A percentile compares a stretch with the other conserved stretches of the same genome.
Evolutionary conservation across 2,329 filamentous ascomycete species (phyloP).

Genomic region (Cordyceps cicadae): DNA sequence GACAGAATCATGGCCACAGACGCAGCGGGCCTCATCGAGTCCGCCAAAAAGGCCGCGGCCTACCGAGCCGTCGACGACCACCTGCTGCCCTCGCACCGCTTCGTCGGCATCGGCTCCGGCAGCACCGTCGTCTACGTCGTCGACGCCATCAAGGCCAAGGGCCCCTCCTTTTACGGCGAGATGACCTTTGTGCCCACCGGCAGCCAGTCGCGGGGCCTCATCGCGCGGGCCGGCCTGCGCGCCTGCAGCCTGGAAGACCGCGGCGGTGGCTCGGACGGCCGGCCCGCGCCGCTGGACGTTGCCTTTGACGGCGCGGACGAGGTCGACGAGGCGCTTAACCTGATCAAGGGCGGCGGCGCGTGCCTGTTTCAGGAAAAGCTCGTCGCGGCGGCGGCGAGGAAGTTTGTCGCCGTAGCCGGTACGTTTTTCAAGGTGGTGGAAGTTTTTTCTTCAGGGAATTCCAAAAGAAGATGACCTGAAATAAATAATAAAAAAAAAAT

Average conservation of each 20-base stretch:
- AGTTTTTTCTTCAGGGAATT: too few relatives aligned
- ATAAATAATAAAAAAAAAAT: too few relatives aligned
- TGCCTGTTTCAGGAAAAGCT: constrained; percentile 98
- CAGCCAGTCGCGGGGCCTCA: constrained; percentile 80
- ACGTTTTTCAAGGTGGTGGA: too few relatives aligned
- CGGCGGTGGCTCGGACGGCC: constrained; percentile 32
- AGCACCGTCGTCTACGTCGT: constrained; percentile 80
- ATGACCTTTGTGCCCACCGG: constrained; percentile 92
- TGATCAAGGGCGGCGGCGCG: constrained; percentile 96
- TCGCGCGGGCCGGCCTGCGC: constrained; percentile 67
- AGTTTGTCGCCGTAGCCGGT: constrained; percentile 83
- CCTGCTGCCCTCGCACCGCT: constrained; percentile 53
- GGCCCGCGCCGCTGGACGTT: constrained; percentile 61
- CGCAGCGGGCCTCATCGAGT: constrained; percentile 46
- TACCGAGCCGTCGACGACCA: constrained; percentile 66
- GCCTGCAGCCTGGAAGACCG: constrained; percentile 72
- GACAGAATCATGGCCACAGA: background rate
- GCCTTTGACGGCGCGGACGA: constrained; percentile 97
- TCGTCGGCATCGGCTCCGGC: constrained; percentile 72
- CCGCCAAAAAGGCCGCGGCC: constrained; percentile 67
- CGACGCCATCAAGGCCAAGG: constrained; percentile 63
- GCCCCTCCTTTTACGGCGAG: constrained; percentile 40
- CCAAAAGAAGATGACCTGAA: too few relatives aligned
- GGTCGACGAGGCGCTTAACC: constrained; percentile 88
- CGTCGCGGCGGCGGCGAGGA: constrained; percentile 73